Percentiles rank a stretch among this genome's conserved stretches.
Conservation (phyloP, 202 grass and related monocot genomes). For the Brachypodium distachyon region DNA sequence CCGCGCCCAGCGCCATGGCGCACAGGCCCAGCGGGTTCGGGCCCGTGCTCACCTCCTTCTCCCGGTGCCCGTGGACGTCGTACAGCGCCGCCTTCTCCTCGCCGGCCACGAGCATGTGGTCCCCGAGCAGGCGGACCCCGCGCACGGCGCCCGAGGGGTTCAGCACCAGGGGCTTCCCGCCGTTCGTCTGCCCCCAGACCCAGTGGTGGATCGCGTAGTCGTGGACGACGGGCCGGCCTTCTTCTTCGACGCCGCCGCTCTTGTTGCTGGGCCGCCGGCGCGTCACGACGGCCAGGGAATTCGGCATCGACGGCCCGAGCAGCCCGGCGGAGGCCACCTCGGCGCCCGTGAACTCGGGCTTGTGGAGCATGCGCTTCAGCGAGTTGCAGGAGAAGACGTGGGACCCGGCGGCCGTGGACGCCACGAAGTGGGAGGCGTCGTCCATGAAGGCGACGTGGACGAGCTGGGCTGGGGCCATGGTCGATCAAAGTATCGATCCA, state of each 20-base stretch:
- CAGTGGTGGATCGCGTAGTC: background rate
- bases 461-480: background rate
- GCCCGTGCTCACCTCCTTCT: background rate
- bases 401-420: slow-evolving; percentile 31
- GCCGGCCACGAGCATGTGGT: slow-evolving; percentile 40
- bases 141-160: slow-evolving; percentile 26
- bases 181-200: background rate
- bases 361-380: slow-evolving; percentile 13
- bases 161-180: background rate
- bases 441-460: slow-evolving; percentile 56
- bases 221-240: too few species aligned
- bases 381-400: slow-evolving; percentile 46
- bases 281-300: slow-evolving; percentile 38
- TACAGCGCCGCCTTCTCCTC: slow-evolving; percentile 33
- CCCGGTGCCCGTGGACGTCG: background rate
- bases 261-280: background rate
- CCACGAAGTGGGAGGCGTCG: slow-evolving; percentile 41
- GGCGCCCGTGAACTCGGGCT: background rate
- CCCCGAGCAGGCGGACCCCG: slow-evolving; percentile 32
- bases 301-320: slow-evolving; percentile 21
- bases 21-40: background rate
- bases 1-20: background rate
- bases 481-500: too few species aligned
- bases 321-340: slow-evolving; percentile 39
- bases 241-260: background rate